Conservation (phyloP, 345 rosid species). For the Bruguiera gymnorhiza region DNA sequence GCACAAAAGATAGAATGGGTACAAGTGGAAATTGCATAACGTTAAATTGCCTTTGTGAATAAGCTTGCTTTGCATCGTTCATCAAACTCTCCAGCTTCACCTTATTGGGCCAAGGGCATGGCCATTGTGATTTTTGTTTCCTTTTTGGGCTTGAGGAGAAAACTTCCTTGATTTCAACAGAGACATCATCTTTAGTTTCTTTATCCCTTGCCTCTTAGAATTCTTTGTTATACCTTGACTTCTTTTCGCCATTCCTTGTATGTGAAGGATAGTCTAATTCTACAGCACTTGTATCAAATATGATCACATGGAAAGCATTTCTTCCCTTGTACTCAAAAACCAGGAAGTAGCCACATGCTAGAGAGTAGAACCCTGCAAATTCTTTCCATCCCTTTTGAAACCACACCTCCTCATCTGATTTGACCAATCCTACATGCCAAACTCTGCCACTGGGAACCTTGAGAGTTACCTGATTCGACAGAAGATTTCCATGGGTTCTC, state of each 20-base stretch:
- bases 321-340: conserved; percentile 24
- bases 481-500: conserved; percentile 12
- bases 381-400: conserved; percentile 24
- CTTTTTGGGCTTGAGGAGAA: background rate
- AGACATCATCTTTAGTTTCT: background rate
- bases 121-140: background rate
- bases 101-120: conserved; percentile 14
- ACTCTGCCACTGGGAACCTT: conserved; percentile 13
- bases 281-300: conserved; percentile 18
- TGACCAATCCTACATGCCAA: conserved; percentile 22
- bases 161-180: background rate
- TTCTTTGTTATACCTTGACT: background rate
- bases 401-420: conserved; percentile 7
- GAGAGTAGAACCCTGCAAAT: conserved; percentile 15
- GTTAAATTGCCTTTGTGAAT: background rate
- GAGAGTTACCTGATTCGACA: conserved; percentile 4
- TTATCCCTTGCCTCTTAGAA: background rate
- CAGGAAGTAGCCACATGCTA: conserved; percentile 11
- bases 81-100: background rate
- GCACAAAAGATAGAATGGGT: too few relatives aligned
- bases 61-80: too few relatives aligned
- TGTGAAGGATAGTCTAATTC: conserved; percentile 22
- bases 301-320: conserved; percentile 18
- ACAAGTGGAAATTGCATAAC: background rate
- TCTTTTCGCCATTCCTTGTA: too few relatives aligned